phyloP scores from a whole-genome alignment of 148 eudicot genomes.

The Talinum fruticosum region DNA sequence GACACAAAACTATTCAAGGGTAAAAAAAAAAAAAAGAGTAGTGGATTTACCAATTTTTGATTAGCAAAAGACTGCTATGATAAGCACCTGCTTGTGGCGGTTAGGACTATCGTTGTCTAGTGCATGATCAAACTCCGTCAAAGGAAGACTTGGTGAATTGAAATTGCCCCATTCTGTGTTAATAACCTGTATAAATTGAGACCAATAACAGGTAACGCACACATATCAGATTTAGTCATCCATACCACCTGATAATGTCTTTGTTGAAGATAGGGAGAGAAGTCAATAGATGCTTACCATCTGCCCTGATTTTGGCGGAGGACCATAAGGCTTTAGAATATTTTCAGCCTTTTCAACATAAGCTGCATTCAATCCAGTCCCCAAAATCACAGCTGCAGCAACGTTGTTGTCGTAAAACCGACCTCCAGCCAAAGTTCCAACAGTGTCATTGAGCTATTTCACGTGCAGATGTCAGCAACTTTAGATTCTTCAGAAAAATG shows the following conservation, averaged over 20 bases:
- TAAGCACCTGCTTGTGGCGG: constrained; percentile 61
- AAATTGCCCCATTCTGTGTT: constrained; percentile 94
- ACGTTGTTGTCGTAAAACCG: constrained; percentile 58
- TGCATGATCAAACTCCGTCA: constrained; percentile 60
- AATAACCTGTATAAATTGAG: constrained; percentile 50
- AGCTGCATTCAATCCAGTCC: constrained; percentile 70
- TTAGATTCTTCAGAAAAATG: background rate
- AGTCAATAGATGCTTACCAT: constrained; percentile 38
- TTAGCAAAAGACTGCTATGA: background rate
- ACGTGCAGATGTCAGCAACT: constrained; percentile 18
- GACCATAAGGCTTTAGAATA: constrained; percentile 37
- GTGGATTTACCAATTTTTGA: background rate
- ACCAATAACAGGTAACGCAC: constrained; percentile 1
- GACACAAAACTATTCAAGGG: background rate
- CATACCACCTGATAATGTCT: background rate
- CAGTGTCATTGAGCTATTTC: constrained; percentile 65
- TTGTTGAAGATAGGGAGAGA: background rate
- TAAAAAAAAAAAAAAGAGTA: background rate
- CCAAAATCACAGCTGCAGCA: constrained; percentile 72
- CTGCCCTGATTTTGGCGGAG: constrained; percentile 42
- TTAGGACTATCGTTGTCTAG: constrained; percentile 63
- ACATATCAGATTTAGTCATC: background rate
- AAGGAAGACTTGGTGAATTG: constrained; percentile 56
- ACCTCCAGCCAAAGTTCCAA: constrained; percentile 77
- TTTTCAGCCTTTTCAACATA: constrained; percentile 51